Evolutionary conservation across 1,139 yeast genomes (phyloP).

Genomic region (Blastobotrys apis): DNA sequence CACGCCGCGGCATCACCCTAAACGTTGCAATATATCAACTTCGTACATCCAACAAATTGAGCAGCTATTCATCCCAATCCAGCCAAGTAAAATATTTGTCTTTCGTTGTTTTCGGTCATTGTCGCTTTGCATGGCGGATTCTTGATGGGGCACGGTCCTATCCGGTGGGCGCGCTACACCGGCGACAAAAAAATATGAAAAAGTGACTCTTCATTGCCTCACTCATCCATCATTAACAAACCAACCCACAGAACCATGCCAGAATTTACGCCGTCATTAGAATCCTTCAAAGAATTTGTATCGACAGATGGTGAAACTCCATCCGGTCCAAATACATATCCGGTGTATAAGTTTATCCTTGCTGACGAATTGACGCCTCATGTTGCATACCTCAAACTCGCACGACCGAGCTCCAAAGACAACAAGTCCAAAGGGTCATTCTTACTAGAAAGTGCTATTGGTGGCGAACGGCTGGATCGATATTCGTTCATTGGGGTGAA

Average conservation of each 20-base stretch:
- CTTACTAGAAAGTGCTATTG: conserved; percentile 79
- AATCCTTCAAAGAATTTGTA: conserved; percentile 12
- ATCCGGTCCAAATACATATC: conserved; percentile 54
- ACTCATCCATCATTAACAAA: not conserved
- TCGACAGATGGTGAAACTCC: conserved; percentile 6
- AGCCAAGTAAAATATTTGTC: too few species aligned
- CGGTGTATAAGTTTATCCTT: conserved; percentile 69
- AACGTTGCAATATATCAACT: too few species aligned
- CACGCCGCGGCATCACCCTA: too few species aligned
- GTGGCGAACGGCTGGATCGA: conserved; percentile 85
- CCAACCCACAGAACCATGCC: conserved; percentile 6
- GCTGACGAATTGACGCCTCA: conserved; percentile 84
- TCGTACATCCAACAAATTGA: too few species aligned
- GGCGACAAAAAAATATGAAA: not conserved
- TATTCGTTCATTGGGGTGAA: conserved; percentile 85
- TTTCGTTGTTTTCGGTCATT: too few species aligned
- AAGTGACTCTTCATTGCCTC: not conserved
- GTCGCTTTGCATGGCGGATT: too few species aligned
- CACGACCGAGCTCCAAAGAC: conserved; percentile 46
- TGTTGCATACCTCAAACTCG: conserved; percentile 79
- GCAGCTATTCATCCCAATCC: too few species aligned
- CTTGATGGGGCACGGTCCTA: too few species aligned
- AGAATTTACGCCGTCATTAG: conserved; percentile 6
- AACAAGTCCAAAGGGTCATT: conserved; percentile 67
- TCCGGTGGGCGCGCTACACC: too few species aligned